Conservation (phyloP, 805 yeast genomes). For the Yarrowia deformans region DNA sequence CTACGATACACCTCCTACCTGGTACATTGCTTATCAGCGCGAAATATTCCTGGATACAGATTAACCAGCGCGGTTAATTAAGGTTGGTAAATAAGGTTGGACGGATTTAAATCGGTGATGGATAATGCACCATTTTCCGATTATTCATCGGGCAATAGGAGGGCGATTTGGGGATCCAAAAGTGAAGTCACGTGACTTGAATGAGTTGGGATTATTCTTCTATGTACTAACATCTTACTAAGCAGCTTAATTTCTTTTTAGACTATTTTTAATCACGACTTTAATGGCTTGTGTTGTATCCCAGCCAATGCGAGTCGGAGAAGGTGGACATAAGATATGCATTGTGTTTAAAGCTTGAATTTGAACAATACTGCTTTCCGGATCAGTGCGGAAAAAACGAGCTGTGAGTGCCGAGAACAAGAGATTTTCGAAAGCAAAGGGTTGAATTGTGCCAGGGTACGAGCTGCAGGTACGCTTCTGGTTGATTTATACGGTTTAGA, state of each 20-base stretch:
- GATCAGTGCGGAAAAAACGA: not conserved
- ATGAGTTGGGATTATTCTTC: too few relatives aligned
- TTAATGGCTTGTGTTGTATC: too few relatives aligned
- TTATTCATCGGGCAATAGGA: constrained; percentile 6
- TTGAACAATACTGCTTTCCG: not conserved
- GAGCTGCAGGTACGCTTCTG: too few relatives aligned
- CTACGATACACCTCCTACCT: too few relatives aligned
- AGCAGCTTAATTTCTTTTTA: not conserved
- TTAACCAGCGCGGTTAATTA: constrained; percentile 21
- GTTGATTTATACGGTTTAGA: not conserved
- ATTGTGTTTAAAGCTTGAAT: not conserved
- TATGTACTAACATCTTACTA: not conserved
- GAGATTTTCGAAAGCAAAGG: not conserved
- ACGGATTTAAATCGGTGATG: constrained; percentile 27
- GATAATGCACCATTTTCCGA: constrained; percentile 7
- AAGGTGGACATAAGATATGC: not conserved
- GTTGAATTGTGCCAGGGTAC: too few relatives aligned
- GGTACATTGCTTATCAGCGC: constrained; percentile 23
- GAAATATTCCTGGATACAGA: constrained; percentile 14
- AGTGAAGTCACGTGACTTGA: too few relatives aligned
- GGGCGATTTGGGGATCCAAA: too few relatives aligned
- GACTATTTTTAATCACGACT: not conserved
- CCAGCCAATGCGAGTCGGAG: constrained; percentile 11
- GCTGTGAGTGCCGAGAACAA: not conserved
- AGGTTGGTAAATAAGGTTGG: not conserved